Conservation (phyloP, 164 flowering plant genomes). For the Magnolia officinalis region DNA sequence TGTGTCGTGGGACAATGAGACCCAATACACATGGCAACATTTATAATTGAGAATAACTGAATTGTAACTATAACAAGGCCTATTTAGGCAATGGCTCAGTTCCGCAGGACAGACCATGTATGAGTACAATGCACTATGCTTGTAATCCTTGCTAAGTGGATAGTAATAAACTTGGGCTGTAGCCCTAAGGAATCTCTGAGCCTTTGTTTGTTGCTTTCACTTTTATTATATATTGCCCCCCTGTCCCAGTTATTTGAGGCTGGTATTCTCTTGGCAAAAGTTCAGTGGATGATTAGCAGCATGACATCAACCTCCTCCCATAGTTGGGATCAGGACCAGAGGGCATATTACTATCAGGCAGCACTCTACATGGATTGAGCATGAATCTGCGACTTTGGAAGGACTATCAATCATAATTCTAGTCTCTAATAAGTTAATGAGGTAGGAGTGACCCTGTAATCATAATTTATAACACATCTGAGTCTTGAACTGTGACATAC, state of each 20-base stretch:
- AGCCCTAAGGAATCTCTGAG: too few relatives aligned
- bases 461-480: neutral
- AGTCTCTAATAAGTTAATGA: neutral
- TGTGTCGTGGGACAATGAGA: too few relatives aligned
- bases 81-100: too few relatives aligned
- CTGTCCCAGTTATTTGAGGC: neutral
- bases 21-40: too few relatives aligned
- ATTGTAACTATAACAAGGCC: too few relatives aligned
- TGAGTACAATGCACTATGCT: too few relatives aligned
- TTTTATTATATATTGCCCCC: neutral
- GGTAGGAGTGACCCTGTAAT: neutral
- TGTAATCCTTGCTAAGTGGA: too few relatives aligned
- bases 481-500: slow-evolving; percentile 21
- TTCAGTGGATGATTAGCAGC: neutral
- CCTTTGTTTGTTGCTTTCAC: too few relatives aligned
- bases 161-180: too few relatives aligned
- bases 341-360: neutral
- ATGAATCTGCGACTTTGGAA: neutral
- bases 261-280: neutral
- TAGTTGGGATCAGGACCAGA: neutral
- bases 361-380: neutral
- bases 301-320: neutral
- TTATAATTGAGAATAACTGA: too few relatives aligned
- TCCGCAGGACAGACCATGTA: too few relatives aligned
- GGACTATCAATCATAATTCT: neutral